Evolutionary conservation across 2,329 filamentous ascomycete species (phyloP).

Genomic region (Talaromyces albobiverticillius): DNA sequence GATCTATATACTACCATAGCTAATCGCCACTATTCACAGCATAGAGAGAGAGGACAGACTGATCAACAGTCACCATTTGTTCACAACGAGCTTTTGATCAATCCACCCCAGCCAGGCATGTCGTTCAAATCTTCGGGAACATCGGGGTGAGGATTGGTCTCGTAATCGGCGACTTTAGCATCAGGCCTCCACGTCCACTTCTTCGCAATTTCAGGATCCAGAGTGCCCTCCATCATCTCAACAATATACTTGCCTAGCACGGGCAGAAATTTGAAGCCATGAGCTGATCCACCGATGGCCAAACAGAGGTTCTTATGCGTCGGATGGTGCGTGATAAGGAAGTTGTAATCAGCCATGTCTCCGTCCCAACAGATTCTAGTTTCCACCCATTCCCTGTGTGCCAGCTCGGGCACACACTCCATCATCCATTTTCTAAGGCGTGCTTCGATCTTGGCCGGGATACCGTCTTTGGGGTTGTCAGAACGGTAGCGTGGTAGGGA

Average conservation of each 20-base stretch:
- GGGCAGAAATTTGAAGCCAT: constrained; percentile 7
- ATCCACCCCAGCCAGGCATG: background rate
- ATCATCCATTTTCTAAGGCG: constrained; percentile 47
- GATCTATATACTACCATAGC: too few relatives aligned
- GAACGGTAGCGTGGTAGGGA: constrained; percentile 21
- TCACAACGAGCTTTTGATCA: background rate
- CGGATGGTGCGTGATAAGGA: constrained; percentile 50
- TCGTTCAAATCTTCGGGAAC: background rate
- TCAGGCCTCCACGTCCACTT: background rate
- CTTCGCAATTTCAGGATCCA: background rate
- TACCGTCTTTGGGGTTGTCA: constrained; percentile 42
- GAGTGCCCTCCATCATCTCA: constrained; percentile 40
- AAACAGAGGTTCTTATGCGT: background rate
- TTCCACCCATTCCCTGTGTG: constrained; percentile 42
- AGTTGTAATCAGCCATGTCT: constrained; percentile 55
- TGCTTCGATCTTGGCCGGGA: constrained; percentile 46
- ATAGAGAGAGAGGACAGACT: too few relatives aligned
- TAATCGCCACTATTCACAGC: too few relatives aligned
- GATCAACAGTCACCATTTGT: background rate
- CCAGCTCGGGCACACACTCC: constrained; percentile 54
- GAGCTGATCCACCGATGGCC: constrained; percentile 19
- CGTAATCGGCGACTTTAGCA: background rate
- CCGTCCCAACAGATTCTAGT: constrained; percentile 56
- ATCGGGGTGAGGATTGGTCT: background rate
- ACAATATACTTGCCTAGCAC: constrained; percentile 4